Evolutionary conservation across 352 stramenopile species (phyloP).

Genomic region (Globisporangium acanthophoron): DNA sequence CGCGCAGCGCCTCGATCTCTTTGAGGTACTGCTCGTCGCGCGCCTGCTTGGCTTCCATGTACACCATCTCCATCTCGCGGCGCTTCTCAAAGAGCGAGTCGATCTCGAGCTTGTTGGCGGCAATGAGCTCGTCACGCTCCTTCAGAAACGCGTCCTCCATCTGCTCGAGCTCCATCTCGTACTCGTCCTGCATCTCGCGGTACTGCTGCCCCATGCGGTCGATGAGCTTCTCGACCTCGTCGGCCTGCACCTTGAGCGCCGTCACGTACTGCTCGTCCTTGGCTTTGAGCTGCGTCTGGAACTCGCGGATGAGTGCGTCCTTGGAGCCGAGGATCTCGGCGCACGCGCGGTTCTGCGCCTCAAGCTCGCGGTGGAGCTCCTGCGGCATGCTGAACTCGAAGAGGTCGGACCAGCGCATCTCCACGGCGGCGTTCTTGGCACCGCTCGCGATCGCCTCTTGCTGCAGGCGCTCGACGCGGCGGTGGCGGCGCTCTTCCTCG

Average conservation of each 20-base stretch:
- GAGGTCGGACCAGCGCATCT: constrained; percentile 91
- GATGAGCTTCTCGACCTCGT: constrained; percentile 89
- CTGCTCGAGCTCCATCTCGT: constrained; percentile 90
- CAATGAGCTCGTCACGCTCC: constrained; percentile 88
- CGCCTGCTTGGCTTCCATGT: constrained; percentile 91
- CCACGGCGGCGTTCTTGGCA: constrained; percentile 90
- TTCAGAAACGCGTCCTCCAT: constrained; percentile 93
- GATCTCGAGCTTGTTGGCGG: constrained; percentile 88
- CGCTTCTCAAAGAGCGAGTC: constrained; percentile 91
- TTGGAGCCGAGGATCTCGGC: constrained; percentile 90
- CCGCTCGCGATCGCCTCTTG: constrained; percentile 88
- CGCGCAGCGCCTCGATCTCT: constrained; percentile 90
- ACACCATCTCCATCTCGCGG: constrained; percentile 91
- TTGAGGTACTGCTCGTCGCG: constrained; percentile 84
- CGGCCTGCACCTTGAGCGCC: constrained; percentile 84
- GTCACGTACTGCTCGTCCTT: constrained; percentile 96
- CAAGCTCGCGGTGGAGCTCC: constrained; percentile 88
- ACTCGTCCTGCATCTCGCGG: constrained; percentile 91
- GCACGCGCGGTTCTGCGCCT: constrained; percentile 85
- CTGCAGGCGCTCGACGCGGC: constrained; percentile 81
- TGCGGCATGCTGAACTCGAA: constrained; percentile 93
- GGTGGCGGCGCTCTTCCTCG: constrained; percentile 87
- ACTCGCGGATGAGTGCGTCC: constrained; percentile 84
- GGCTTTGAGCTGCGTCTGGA: constrained; percentile 88
- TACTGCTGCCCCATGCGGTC: constrained; percentile 89